Percentiles rank a stretch among this genome's conserved stretches.
Evolutionary conservation across 495 filamentous ascomycete species (phyloP).

Genomic region (Daldinia decipiens): DNA sequence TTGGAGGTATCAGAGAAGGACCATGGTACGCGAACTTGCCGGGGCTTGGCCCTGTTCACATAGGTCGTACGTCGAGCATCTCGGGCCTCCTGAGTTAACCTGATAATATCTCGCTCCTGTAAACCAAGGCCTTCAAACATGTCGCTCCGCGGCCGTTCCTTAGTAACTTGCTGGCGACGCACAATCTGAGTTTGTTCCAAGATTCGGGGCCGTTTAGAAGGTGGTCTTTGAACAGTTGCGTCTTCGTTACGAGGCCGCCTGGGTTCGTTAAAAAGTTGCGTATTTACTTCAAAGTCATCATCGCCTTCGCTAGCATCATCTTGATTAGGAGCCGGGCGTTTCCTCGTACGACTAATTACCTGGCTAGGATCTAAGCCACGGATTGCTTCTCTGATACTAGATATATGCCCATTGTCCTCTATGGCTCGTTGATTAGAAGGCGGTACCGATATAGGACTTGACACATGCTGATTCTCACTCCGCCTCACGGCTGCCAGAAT

Average conservation of each 20-base stretch:
- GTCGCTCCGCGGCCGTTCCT: conserved; percentile 11
- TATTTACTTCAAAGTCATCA: conserved; percentile 47
- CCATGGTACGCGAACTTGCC: conserved; percentile 61
- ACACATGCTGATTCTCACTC: conserved; percentile 23
- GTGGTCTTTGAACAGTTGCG: background rate
- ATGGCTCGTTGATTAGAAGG: conserved; percentile 15
- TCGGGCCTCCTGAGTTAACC: conserved; percentile 39
- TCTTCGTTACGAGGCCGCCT: conserved; percentile 15
- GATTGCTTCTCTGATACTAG: conserved; percentile 38
- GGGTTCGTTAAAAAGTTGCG: conserved; percentile 34
- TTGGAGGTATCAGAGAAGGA: conserved; percentile 56
- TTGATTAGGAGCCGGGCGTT: conserved; percentile 14
- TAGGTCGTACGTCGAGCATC: conserved; percentile 29
- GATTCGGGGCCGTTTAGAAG: conserved; percentile 13
- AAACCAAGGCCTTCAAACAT: conserved; percentile 27
- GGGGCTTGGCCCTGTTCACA: conserved; percentile 19
- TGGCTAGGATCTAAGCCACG: conserved; percentile 33
- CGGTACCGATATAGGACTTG: background rate
- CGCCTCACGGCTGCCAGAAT: conserved; percentile 41
- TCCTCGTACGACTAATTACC: conserved; percentile 19
- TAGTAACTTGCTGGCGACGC: background rate
- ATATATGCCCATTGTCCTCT: conserved; percentile 17
- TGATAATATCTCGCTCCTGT: conserved; percentile 35
- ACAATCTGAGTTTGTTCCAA: conserved; percentile 5
- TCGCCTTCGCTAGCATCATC: conserved; percentile 18